Percentiles rank a stretch among this genome's conserved stretches.
Conservation (phyloP, 106 monocot species). For the Iris macrosiphon region DNA sequence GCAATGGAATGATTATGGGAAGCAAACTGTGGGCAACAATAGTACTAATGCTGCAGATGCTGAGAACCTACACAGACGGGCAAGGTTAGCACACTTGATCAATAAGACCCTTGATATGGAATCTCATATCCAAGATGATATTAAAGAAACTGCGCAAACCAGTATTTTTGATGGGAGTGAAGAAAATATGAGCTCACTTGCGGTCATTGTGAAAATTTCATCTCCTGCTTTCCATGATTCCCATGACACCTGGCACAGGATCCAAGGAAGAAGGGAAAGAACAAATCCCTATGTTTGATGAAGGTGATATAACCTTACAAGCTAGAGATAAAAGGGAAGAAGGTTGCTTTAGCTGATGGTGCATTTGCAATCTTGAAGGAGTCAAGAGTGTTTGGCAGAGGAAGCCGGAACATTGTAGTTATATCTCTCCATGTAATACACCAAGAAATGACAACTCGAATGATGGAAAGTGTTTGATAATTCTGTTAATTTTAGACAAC, state of each 20-base stretch:
- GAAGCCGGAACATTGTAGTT: background rate
- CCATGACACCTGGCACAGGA: background rate
- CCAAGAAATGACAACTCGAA: background rate
- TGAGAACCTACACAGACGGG: slow-evolving; percentile 1
- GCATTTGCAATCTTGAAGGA: background rate
- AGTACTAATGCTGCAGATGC: background rate
- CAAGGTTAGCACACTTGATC: background rate
- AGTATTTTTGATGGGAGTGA: background rate
- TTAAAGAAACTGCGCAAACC: background rate
- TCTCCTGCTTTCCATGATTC: background rate
- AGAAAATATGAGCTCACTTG: background rate
- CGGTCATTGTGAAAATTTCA: background rate
- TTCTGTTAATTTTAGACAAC: background rate
- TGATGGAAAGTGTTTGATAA: background rate
- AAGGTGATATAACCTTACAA: background rate
- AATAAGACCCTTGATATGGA: background rate
- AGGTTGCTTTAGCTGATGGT: slow-evolving; percentile 1
- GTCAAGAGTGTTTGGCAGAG: slow-evolving; percentile 4
- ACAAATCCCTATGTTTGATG: background rate
- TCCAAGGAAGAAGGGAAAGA: background rate
- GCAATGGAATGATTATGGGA: background rate
- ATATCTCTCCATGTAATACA: background rate
- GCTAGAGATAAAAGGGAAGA: background rate
- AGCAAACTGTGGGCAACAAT: background rate
- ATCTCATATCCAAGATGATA: background rate